Conservation (phyloP, 768 basidiomycete species). For the Kwoniella shandongensis region DNA sequence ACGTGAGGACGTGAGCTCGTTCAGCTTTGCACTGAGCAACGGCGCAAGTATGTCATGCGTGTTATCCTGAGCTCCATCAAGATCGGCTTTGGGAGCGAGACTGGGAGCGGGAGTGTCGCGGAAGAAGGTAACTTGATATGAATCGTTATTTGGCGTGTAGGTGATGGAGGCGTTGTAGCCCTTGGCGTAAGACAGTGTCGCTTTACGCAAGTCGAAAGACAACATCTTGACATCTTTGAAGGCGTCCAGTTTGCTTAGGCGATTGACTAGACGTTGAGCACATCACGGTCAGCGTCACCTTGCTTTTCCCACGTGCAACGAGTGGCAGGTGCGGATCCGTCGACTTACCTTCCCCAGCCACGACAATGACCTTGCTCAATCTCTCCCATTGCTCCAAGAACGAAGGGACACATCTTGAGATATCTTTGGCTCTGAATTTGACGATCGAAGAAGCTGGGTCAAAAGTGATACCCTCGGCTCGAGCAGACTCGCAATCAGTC, state of each 20-base stretch:
- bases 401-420: constrained; percentile 83
- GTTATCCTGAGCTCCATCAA: too few species aligned
- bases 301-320: too few species aligned
- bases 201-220: constrained; percentile 87
- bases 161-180: constrained; percentile 45
- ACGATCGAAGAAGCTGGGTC: constrained; percentile 85
- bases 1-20: constrained; percentile 57
- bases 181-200: constrained; percentile 73
- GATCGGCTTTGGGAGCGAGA: constrained; percentile 3
- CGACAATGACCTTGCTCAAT: constrained; percentile 90
- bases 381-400: constrained; percentile 90
- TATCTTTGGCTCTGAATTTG: constrained; percentile 80
- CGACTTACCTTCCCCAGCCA: constrained; percentile 75
- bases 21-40: constrained; percentile 70
- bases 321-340: too few species aligned
- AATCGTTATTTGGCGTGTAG: constrained; percentile 40
- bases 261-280: constrained; percentile 62
- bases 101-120: not conserved
- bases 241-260: constrained; percentile 70
- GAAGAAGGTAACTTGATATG: constrained; percentile 47
- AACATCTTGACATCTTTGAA: constrained; percentile 78
- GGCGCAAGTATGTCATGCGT: constrained; percentile 79
- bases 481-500: constrained; percentile 59
- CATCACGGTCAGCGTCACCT: not conserved
- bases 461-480: constrained; percentile 76